phyloP scores from a whole-genome alignment of 495 filamentous ascomycete species.

The Thermothielavioides terrestris region DNA sequence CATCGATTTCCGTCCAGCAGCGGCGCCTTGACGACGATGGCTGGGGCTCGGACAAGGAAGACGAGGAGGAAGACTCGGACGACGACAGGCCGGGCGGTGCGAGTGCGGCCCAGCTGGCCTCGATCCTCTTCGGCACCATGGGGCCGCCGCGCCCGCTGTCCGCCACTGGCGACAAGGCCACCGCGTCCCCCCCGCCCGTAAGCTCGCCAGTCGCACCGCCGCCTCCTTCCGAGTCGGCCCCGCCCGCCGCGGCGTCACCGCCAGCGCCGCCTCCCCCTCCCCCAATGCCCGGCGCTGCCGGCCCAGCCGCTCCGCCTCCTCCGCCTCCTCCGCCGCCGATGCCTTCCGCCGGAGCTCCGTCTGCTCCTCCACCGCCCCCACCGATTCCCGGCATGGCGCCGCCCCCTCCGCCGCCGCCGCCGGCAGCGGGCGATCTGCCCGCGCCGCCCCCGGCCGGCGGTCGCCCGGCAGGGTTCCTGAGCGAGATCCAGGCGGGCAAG shows the following conservation, averaged over 20 bases:
- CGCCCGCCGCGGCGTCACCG: conserved; percentile 25
- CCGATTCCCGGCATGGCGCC: conserved; percentile 44
- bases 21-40: conserved; percentile 56
- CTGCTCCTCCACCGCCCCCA: conserved; percentile 40
- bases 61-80: conserved; percentile 56
- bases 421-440: conserved; percentile 31
- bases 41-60: conserved; percentile 80
- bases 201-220: conserved; percentile 30
- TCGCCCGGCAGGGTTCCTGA: conserved; percentile 57
- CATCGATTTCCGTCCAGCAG: conserved; percentile 28
- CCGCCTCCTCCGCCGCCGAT: conserved; percentile 42
- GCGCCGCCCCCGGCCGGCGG: conserved; percentile 30
- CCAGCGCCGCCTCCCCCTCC: conserved; percentile 42
- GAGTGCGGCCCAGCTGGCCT: conserved; percentile 84
- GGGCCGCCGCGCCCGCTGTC: conserved; percentile 83
- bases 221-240: conserved; percentile 27
- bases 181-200: conserved; percentile 37
- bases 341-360: conserved; percentile 28
- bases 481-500: conserved; percentile 71
- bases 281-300: conserved; percentile 33
- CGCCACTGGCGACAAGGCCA: conserved; percentile 62
- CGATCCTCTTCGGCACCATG: conserved; percentile 95
- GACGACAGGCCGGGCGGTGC: conserved; percentile 66
- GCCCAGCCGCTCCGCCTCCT: conserved; percentile 27
- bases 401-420: conserved; percentile 40